Evolutionary conservation across 805 yeast species (phyloP).

Genomic region (Lachancea quebecensis): DNA sequence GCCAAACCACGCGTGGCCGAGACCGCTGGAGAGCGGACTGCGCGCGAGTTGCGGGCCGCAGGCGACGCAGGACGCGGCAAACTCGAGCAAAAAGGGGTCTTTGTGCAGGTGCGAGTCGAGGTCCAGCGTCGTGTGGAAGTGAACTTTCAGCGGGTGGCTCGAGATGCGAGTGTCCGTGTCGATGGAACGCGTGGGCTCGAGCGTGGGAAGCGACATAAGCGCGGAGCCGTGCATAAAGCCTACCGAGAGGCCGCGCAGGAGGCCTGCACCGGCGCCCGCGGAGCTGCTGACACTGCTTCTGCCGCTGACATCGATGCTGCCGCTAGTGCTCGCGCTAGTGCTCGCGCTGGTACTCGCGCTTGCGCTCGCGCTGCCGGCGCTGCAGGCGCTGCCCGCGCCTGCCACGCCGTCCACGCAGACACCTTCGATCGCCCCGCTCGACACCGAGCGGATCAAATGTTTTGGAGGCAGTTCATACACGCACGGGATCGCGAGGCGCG

Average conservation of each 20-base stretch:
- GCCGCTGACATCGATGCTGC: neutral
- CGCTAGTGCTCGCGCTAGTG: neutral
- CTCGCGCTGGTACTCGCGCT: neutral
- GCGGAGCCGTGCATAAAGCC: too few relatives aligned
- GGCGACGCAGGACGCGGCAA: slow-evolving; percentile 3
- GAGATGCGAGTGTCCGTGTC: neutral
- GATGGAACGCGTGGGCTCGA: neutral
- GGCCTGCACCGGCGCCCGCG: too few relatives aligned
- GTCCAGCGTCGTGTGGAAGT: slow-evolving; percentile 7
- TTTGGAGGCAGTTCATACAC: slow-evolving; percentile 24
- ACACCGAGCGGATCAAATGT: slow-evolving; percentile 3
- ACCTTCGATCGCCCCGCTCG: neutral
- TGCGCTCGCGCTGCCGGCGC: neutral
- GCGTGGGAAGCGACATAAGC: neutral
- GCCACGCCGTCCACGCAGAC: neutral
- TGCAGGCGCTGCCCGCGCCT: neutral
- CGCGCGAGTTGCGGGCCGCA: slow-evolving; percentile 9
- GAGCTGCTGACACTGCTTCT: too few relatives aligned
- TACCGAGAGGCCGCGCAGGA: too few relatives aligned
- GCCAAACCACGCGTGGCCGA: slow-evolving; percentile 7
- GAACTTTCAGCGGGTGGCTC: slow-evolving; percentile 1
- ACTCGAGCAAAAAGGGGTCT: slow-evolving; percentile 9
- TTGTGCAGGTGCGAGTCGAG: slow-evolving; percentile 7
- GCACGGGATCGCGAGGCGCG: slow-evolving; percentile 22
- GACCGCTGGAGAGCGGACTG: neutral